A percentile compares a stretch with the other conserved stretches of the same genome.
Conservation (phyloP, 1,139 yeast species). For the Yamadazyma siamensis region DNA sequence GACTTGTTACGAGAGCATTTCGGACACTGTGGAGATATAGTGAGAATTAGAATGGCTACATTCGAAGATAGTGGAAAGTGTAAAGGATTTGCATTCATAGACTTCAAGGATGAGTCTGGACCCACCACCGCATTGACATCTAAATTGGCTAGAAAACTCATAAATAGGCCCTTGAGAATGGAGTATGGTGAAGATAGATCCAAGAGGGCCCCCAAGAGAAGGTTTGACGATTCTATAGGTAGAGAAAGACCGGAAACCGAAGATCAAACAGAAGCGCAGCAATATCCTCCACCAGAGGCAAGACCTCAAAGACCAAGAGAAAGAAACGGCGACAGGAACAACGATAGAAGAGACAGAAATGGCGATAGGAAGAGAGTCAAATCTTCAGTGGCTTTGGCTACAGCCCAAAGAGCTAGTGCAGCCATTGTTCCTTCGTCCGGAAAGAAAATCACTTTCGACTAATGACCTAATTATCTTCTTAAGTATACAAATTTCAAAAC, state of each 20-base stretch:
- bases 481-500: not conserved
- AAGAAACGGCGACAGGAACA: slow-evolving; percentile 5
- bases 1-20: slow-evolving; percentile 76
- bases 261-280: slow-evolving; percentile 1
- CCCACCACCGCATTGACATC: slow-evolving; percentile 83
- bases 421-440: slow-evolving; percentile 92
- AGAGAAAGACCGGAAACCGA: slow-evolving; percentile 9
- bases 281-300: slow-evolving; percentile 1
- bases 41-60: slow-evolving; percentile 88
- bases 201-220: slow-evolving; percentile 56
- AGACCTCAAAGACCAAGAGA: slow-evolving; percentile 10
- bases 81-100: slow-evolving; percentile 93
- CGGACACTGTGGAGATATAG: slow-evolving; percentile 76
- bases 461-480: too few species aligned
- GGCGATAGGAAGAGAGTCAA: slow-evolving; percentile 48
- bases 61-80: slow-evolving; percentile 95
- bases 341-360: slow-evolving; percentile 7
- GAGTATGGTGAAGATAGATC: slow-evolving; percentile 96
- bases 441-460: slow-evolving; percentile 71
- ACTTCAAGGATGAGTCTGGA: slow-evolving; percentile 74
- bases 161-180: slow-evolving; percentile 76
- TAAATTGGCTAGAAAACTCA: slow-evolving; percentile 60
- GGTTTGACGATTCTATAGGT: slow-evolving; percentile 17
- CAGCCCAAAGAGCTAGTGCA: slow-evolving; percentile 86
- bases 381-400: slow-evolving; percentile 85